Base-by-base conservation (phyloP, 2,329 filamentous ascomycete genomes). In the Neofusicoccum kwambonambiense region DNA sequence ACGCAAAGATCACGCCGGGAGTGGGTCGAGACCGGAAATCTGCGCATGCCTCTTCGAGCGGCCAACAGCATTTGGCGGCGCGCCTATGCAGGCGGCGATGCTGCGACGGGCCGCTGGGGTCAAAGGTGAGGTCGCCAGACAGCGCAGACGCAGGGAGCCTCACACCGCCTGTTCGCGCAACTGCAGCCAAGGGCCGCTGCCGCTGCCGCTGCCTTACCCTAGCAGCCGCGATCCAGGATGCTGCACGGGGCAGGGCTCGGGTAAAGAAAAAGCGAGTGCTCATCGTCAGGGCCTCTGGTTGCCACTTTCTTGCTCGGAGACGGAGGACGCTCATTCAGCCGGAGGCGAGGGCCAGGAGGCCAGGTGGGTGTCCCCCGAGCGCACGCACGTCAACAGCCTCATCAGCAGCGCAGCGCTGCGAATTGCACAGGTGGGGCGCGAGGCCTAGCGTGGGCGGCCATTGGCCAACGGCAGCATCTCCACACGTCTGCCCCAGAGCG, bases 81-180 rank as follows among this genome's bases (percentile, higher is more conserved):
- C 58, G 47, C 37, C 35, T 44, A 51, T 62, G 58, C 57, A 49
- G 42, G 56, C 56, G 31, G 56, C 41, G 17, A 60, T 47, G 56
- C 15, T 60, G 56, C 47, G 37, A 51, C 58, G 37, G 58, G 45
- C 44, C 42, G 41, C 27, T 31, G 35, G 44, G 37, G 57, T 49
- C 42, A 41, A 50, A 27, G 22, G 45, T 51, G 34, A 62, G 27
- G 58, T 62, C 58, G 19, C 57, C 45, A 31, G 57, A 47, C 57
- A 47, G 57, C 57, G 58, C 42, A 45, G n/a, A 62, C 19, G 58
- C 58, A 62, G 58, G 58, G 58, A 49, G 44, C 44, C 57, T 62
- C 58, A 62, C 58, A 62, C 58, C 58, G 58, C 58, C 58, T 51
- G 47, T 62, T 62, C 58, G 31, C 17, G 47, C 58, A 45, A 39